A percentile compares a stretch with the other conserved stretches of the same genome.
Evolutionary conservation across 805 yeast species (phyloP).

Genomic region (Schwanniomyces yamadae): DNA sequence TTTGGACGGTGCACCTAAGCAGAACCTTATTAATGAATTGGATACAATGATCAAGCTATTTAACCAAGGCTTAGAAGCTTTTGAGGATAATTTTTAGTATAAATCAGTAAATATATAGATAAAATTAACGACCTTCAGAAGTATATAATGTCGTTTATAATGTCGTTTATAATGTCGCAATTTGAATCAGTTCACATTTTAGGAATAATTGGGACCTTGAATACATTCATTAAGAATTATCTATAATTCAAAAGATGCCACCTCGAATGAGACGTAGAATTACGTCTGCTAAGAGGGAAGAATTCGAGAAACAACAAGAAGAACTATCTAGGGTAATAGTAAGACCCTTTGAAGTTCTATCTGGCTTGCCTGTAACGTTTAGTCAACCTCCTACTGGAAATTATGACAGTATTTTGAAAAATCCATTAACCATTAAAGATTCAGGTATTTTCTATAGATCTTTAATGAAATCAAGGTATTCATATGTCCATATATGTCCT

Average conservation of each 20-base stretch:
- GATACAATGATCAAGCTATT: constrained; percentile 39
- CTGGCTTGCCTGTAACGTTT: constrained; percentile 65
- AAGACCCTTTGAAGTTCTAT: constrained; percentile 65
- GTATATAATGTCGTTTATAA: constrained; percentile 1
- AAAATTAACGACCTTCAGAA: not conserved
- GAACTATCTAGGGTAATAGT: constrained; percentile 34
- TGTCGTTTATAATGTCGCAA: constrained; percentile 3
- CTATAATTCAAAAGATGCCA: constrained; percentile 30
- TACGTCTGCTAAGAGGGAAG: constrained; percentile 40
- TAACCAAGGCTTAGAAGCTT: constrained; percentile 40
- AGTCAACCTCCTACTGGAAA: constrained; percentile 61
- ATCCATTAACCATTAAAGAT: constrained; percentile 69
- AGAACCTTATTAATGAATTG: constrained; percentile 33
- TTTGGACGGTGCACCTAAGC: constrained; percentile 35
- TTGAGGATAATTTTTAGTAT: constrained; percentile 23
- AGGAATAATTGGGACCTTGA: too few relatives aligned
- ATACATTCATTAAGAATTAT: too few relatives aligned
- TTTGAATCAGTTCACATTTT: too few relatives aligned
- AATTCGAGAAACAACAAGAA: constrained; percentile 42
- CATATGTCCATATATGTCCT: constrained; percentile 55
- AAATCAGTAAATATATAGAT: not conserved
- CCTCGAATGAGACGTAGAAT: constrained; percentile 46
- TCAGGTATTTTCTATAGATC: constrained; percentile 72
- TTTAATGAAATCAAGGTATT: constrained; percentile 66
- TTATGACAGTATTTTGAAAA: constrained; percentile 49